These are phyloP conservation scores for Dactylonectria macrodidyma DNA, from an alignment of 2,329 filamentous ascomycete genomes.

Conservation along the genomic window DNA sequence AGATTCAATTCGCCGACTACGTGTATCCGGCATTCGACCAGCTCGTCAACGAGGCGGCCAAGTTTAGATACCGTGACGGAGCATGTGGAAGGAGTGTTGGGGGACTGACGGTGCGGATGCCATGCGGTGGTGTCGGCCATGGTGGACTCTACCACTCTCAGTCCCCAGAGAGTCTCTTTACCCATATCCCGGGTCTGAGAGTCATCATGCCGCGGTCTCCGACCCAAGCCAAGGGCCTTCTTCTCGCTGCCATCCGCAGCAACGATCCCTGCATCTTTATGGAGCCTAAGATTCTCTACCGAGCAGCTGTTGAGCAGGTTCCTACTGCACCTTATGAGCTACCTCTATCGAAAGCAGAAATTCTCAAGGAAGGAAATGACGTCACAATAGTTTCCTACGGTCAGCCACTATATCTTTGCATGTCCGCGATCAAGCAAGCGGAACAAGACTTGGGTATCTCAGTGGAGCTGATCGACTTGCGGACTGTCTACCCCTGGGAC, in stretches of 20 bases:
- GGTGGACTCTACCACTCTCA: slow-evolving; percentile 92
- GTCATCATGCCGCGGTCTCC: slow-evolving; percentile 91
- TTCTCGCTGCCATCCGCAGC: slow-evolving; percentile 82
- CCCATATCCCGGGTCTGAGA: slow-evolving; percentile 86
- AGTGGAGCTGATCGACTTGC: slow-evolving; percentile 88
- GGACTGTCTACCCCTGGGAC: slow-evolving; percentile 95
- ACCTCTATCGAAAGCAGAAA: slow-evolving; percentile 87
- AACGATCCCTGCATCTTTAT: slow-evolving; percentile 94
- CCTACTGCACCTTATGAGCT: slow-evolving; percentile 86
- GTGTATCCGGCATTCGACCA: slow-evolving; percentile 95
- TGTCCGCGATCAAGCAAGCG: slow-evolving; percentile 81
- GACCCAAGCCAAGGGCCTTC: slow-evolving; percentile 87
- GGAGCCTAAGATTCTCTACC: slow-evolving; percentile 94
- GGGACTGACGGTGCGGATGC: slow-evolving; percentile 91
- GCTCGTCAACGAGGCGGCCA: slow-evolving; percentile 93
- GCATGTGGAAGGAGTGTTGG: slow-evolving; percentile 73
- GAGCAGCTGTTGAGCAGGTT: slow-evolving; percentile 92
- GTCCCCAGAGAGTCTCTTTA: slow-evolving; percentile 89
- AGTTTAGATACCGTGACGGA: slow-evolving; percentile 84
- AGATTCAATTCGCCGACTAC: slow-evolving; percentile 97
- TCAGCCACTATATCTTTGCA: slow-evolving; percentile 89
- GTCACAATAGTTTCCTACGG: slow-evolving; percentile 91
- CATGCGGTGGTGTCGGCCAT: slow-evolving; percentile 90
- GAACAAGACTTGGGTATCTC: slow-evolving; percentile 82
- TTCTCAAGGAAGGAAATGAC: slow-evolving; percentile 84